These are phyloP conservation scores for Eremothecium gossypii DNA, from an alignment of 1,139 yeast species.

Conservation along the genomic window DNA sequence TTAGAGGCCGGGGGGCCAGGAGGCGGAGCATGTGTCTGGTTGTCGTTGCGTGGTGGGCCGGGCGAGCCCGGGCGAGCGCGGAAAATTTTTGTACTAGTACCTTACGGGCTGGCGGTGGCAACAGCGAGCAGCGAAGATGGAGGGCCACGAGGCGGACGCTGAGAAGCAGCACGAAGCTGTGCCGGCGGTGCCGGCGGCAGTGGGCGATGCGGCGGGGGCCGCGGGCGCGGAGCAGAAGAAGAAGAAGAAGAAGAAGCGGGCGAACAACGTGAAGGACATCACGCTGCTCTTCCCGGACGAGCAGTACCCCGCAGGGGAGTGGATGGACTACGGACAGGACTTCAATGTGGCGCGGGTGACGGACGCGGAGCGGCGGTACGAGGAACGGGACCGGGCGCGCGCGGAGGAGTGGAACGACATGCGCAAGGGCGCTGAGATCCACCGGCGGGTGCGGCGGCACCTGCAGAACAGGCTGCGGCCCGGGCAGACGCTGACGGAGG, in stretches of 20 bases:
- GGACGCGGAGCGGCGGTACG: conserved; percentile 73
- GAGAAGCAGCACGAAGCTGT: conserved; percentile 3
- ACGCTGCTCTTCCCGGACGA: conserved; percentile 62
- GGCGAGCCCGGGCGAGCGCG: no score
- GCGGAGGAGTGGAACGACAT: conserved; percentile 72
- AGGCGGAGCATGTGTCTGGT: background rate
- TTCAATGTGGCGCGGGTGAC: conserved; percentile 71
- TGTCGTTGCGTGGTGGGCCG: no score
- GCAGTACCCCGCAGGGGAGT: conserved; percentile 80
- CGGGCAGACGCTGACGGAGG: conserved; percentile 85
- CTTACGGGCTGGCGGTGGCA: no score
- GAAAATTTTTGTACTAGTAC: no score
- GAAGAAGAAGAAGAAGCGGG: conserved; percentile 45
- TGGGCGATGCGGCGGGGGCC: conserved; percentile 5
- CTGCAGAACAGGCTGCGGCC: conserved; percentile 72
- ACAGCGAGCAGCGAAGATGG: no score
- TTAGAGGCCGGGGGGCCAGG: background rate
- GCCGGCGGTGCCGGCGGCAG: conserved; percentile 3
- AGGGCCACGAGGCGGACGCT: conserved; percentile 3
- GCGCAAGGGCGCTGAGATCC: conserved; percentile 94
- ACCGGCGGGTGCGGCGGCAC: conserved; percentile 78
- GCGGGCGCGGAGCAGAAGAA: conserved; percentile 31
- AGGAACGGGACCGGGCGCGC: conserved; percentile 50
- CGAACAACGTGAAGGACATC: conserved; percentile 46
- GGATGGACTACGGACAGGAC: conserved; percentile 66